phyloP scores from a whole-genome alignment of 495 filamentous ascomycete genomes.

The Talaromyces thailandensis region DNA sequence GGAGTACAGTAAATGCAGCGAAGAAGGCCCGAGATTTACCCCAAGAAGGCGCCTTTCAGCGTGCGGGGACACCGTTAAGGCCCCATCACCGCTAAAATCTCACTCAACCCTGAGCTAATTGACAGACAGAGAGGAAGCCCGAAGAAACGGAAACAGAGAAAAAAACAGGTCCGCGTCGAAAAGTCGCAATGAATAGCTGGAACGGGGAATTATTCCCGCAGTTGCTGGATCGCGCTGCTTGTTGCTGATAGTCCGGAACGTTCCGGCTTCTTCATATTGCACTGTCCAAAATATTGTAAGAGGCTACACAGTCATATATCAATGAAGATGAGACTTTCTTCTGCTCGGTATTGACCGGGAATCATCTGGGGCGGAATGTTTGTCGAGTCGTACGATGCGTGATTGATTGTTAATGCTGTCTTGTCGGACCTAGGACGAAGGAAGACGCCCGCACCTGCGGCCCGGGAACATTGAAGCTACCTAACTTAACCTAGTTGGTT shows the following conservation, averaged over 20 bases:
- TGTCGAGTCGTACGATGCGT: background rate
- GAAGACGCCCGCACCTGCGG: background rate
- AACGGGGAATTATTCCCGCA: background rate
- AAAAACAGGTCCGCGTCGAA: background rate
- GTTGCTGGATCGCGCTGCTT: background rate
- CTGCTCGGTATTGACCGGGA: background rate
- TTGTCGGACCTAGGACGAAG: background rate
- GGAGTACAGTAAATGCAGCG: background rate
- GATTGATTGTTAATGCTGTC: background rate
- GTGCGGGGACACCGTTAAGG: background rate
- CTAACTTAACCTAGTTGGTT: background rate
- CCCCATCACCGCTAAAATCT: background rate
- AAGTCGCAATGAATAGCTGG: background rate
- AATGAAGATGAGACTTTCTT: background rate
- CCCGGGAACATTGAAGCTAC: background rate
- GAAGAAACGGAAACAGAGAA: background rate
- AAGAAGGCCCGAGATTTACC: background rate
- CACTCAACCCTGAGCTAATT: background rate
- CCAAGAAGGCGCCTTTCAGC: background rate
- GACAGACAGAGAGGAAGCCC: background rate
- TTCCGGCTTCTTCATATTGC: background rate
- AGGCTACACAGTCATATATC: background rate
- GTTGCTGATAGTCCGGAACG: background rate
- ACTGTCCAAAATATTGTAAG: background rate
- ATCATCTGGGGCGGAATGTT: background rate